Evolutionary conservation across 2,329 filamentous ascomycete species (phyloP), one percentile per base, ranked within the genome.

Genomic region (Neoarthrinium moseri): DNA sequence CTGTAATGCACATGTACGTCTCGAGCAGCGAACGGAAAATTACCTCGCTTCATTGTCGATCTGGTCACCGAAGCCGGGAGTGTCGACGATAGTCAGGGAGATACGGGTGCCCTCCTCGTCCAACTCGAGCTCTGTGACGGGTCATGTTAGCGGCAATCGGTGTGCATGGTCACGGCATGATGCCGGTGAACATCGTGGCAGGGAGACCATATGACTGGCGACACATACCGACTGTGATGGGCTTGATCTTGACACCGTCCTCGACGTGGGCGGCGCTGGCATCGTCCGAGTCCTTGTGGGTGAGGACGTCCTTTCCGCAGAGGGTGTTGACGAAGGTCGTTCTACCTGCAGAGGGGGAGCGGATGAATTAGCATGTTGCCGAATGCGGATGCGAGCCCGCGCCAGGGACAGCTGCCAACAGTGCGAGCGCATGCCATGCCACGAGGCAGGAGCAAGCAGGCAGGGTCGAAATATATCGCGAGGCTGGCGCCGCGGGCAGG

Each of bases 251-350:
- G 62, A 99, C 91, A 59, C 91, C 91, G 66, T 97, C 92, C 76
- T 99, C 94, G 56, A 96, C 71, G 69, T 96, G 91, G 63, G 92
- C 92, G 58, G 85, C 86, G 65, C 79, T 80, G 53, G 91, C 82
- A 74, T 99, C 94, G 63, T 99, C 94, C 49, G 87, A 86, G 59
- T 97, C 92, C 78, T 95, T 95, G 73, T 91, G 86, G 59, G 83
- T 75, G 56, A 99, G 84, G 44, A 99, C 94, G 63, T 84, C 81
- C 80, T 96, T 91, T 68, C 91, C 90, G 77, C 94, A 99, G 58
- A 99, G 90, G 43, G 94, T 99, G 80, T 99, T 99, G 73, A 99
- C 94, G 65, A 99, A 99, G 63, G 94, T 99, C 56, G 94, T 99
- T 68, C 94, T 89, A 66, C 94, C 91, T 96, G 60, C 46, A 50